Percentiles rank a stretch among this genome's conserved stretches.
Evolutionary conservation across 768 basidiomycete genomes (phyloP).

Genomic region (Mrakia gelida): DNA sequence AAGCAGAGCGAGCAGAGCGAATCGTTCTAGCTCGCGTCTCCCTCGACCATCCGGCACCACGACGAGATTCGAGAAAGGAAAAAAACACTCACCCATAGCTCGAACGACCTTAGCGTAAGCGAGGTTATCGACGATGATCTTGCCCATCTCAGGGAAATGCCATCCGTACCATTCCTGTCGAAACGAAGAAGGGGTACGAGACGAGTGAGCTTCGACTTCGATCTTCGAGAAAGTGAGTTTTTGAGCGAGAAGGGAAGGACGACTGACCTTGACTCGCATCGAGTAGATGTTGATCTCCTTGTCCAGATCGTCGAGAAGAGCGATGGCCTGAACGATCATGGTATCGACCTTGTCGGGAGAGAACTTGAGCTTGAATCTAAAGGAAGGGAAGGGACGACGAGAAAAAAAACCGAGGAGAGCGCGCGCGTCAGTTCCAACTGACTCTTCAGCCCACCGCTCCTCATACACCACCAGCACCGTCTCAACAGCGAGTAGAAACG

Average conservation of each 20-base stretch:
- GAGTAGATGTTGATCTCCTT: constrained; percentile 99
- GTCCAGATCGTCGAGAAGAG: constrained; percentile 94
- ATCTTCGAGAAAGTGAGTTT: constrained; percentile 13
- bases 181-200: neutral
- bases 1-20: constrained; percentile 8
- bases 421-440: neutral
- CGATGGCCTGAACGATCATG: constrained; percentile 99
- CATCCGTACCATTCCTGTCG: constrained; percentile 99
- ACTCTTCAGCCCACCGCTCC: neutral
- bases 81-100: constrained; percentile 64
- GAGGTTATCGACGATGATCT: constrained; percentile 94
- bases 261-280: constrained; percentile 92
- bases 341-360: constrained; percentile 99
- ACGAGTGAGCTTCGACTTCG: constrained; percentile 5
- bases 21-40: neutral
- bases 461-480: neutral
- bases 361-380: constrained; percentile 97
- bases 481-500: constrained; percentile 14
- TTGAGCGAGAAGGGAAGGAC: neutral
- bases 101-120: constrained; percentile 94
- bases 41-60: neutral
- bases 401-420: too few species aligned
- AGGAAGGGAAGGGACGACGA: neutral
- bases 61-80: neutral
- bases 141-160: constrained; percentile 99